A percentile compares a stretch with the other conserved stretches of the same genome.
These are phyloP conservation scores for Epichloe sibirici DNA, from an alignment of 2,329 filamentous ascomycete species.

Conservation along the genomic window DNA sequence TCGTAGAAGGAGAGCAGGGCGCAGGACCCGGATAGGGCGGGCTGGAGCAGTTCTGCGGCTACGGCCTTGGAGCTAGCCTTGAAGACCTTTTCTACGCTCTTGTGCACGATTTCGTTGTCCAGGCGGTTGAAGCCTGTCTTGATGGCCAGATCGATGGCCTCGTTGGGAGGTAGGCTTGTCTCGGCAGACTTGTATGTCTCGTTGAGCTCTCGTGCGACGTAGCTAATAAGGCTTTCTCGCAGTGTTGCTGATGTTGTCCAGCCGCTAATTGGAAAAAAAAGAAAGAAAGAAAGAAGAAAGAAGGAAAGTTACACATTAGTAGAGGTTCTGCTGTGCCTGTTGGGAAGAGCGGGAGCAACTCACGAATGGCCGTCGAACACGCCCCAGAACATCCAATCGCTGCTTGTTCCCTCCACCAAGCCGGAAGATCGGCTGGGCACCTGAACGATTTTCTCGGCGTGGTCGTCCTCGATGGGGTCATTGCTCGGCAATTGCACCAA, in stretches of 20 bases:
- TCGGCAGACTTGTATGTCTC: conserved; percentile 69
- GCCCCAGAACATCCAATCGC: conserved; percentile 99
- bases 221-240: conserved; percentile 81
- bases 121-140: conserved; percentile 81
- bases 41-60: conserved; percentile 82
- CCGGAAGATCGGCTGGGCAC: conserved; percentile 48
- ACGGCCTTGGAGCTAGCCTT: conserved; percentile 82
- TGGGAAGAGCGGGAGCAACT: conserved; percentile 19
- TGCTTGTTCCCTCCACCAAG: conserved; percentile 26
- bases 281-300: conserved; percentile 9
- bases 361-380: conserved; percentile 96
- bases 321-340: too few species aligned
- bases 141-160: conserved; percentile 80
- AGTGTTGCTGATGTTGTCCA: conserved; percentile 98
- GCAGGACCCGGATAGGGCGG: conserved; percentile 92
- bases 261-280: conserved; percentile 44
- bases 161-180: conserved; percentile 55
- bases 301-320: not conserved
- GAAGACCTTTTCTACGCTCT: conserved; percentile 82
- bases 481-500: conserved; percentile 91
- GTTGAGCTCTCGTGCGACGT: conserved; percentile 87
- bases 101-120: conserved; percentile 89
- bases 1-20: conserved; percentile 96
- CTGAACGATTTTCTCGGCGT: conserved; percentile 95
- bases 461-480: conserved; percentile 95